Percentiles rank a stretch among this genome's conserved stretches.
phyloP scores from a whole-genome alignment of 1,284 basidiomycete species.

The Omphalotus olearius region DNA sequence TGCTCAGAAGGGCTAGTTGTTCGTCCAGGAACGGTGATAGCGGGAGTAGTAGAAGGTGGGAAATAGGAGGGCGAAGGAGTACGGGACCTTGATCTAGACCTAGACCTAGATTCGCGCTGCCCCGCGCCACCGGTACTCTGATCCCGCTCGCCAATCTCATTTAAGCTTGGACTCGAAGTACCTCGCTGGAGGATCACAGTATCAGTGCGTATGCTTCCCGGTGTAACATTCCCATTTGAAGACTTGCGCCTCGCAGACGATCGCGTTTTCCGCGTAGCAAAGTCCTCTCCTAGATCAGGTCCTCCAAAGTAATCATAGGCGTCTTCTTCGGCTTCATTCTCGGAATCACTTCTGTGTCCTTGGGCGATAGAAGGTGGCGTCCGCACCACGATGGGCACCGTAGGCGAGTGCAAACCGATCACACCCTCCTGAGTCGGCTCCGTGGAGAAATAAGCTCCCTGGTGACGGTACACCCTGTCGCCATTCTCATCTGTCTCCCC shows the following conservation, averaged over 20 bases:
- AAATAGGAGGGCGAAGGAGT: slow-evolving; percentile 35
- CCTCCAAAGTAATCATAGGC: slow-evolving; percentile 63
- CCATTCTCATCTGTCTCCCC: slow-evolving; percentile 19
- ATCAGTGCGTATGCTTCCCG: slow-evolving; percentile 12
- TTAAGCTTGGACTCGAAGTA: slow-evolving; percentile 13
- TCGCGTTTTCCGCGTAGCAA: slow-evolving; percentile 14
- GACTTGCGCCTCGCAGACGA: slow-evolving; percentile 12
- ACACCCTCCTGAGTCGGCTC: slow-evolving; percentile 3
- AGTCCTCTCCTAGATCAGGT: slow-evolving; percentile 46
- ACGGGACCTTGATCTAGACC: slow-evolving; percentile 37
- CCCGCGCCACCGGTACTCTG: slow-evolving; percentile 15
- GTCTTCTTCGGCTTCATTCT: slow-evolving; percentile 32
- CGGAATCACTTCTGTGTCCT: slow-evolving; percentile 1
- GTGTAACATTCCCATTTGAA: neutral
- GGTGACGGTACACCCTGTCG: slow-evolving; percentile 19
- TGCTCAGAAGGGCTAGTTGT: slow-evolving; percentile 18
- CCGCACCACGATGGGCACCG: slow-evolving; percentile 16
- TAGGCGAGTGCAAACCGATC: neutral
- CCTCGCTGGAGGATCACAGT: slow-evolving; percentile 8
- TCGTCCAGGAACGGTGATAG: slow-evolving; percentile 20
- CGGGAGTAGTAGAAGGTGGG: slow-evolving; percentile 12
- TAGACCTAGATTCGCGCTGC: slow-evolving; percentile 24
- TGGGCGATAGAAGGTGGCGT: slow-evolving; percentile 13
- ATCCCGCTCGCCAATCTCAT: neutral
- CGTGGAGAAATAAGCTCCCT: slow-evolving; percentile 18